Evolutionary conservation across 1,284 basidiomycete genomes (phyloP), one percentile per base, ranked within the genome.

Genomic region (Retiboletus fuscus): DNA sequence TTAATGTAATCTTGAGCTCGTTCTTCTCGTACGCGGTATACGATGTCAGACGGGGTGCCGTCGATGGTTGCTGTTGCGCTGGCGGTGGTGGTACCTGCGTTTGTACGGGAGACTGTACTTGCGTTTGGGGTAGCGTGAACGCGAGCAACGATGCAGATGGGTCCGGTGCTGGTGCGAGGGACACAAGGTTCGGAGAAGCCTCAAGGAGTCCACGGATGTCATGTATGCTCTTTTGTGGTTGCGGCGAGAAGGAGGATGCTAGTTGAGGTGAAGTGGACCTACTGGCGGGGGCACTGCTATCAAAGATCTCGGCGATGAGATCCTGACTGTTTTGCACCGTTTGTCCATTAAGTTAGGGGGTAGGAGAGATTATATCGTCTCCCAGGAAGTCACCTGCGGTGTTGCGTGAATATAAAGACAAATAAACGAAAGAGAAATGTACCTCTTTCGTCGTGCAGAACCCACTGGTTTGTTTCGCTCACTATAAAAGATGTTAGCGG

Each of bases 121-220:
- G 79, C 69, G 51, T 78, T 72, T 83, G 84, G 26, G 81, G 78
- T 20, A 84, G 78, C 7, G 80, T 81, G 70, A 84, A 84, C 10
- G 80, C 77, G 5, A 82, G 82, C 60, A 79, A 66, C 10, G 81
- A 46, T 71, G 66, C 30, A 79, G 34, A 39, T 67, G 55, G 79
- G 30, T 62, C 78, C 30, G 44, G 80, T 15, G 79, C 78, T n/a
- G 80, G 79, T 15, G 78, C 79, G 30, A 86, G 77, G 26, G 85
- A 75, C 3, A 85, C 73, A 15, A 85, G 77, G 18, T 82, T 74
- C 5, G 86, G 79, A 55, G 83, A 80, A 22, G 88, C 80, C 63
- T 92, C 94, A 80, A 98, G 98, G 28, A 99, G 89, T 47, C 93
- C 92, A 73, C 99, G 92, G 77, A 99, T 99, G 81, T 99, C 97